Evolutionary conservation across 75 land plant genomes (phyloP).

Genomic region (Picea sitchensis): DNA sequence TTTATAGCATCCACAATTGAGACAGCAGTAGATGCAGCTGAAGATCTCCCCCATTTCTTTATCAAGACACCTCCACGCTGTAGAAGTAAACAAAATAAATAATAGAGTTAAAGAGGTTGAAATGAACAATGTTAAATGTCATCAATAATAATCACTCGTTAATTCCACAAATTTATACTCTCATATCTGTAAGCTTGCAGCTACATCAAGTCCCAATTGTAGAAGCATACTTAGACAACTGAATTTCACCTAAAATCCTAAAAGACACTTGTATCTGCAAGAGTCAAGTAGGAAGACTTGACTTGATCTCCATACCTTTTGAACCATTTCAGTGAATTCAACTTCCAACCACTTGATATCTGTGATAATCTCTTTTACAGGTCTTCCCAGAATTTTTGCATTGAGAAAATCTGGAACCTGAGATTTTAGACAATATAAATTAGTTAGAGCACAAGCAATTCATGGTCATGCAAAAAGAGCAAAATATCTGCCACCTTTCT

Average conservation of each 20-base stretch:
- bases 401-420: slow-evolving; percentile 97
- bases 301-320: slow-evolving; percentile 47
- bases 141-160: not conserved
- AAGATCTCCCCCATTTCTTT: slow-evolving; percentile 98
- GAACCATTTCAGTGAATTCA: slow-evolving; percentile 87
- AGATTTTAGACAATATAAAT: not conserved
- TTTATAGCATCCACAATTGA: slow-evolving; percentile 92
- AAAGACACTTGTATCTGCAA: not conserved
- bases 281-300: not conserved
- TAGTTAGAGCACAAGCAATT: not conserved
- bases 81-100: slow-evolving; percentile 6
- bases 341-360: slow-evolving; percentile 86
- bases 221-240: not conserved
- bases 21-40: slow-evolving; percentile 97
- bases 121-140: not conserved
- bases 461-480: not conserved
- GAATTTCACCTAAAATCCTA: not conserved
- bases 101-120: not conserved
- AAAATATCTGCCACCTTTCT: not conserved
- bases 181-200: not conserved
- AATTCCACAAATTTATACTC: not conserved
- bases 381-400: slow-evolving; percentile 80
- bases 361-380: slow-evolving; percentile 85
- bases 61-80: slow-evolving; percentile 95
- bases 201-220: not conserved